Base-by-base conservation (phyloP, 805 yeast genomes). In the Millerozyma acaciae region DNA sequence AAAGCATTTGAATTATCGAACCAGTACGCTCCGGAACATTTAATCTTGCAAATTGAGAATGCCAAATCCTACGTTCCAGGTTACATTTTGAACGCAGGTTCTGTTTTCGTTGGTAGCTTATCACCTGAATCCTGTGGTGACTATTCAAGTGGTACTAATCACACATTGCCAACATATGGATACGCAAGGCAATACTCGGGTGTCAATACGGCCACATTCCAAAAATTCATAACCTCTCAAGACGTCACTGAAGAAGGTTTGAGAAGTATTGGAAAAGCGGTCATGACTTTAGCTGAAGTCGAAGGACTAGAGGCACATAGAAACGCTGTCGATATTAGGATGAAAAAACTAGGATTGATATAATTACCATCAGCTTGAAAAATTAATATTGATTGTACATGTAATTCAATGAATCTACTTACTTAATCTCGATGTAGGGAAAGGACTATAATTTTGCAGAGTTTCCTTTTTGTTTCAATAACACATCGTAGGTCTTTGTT, bases 61-160 rank as follows among this genome's bases (percentile, higher is more conserved):
- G 97, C 98, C 8, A 65, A 75, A 33, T 59, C 65, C 25, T 84
- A 73, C 53, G 90, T 93, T 26, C 73, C 73, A 8, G 70, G 75
- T 19, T 63, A 73, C 44, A 89, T 93, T 21, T 82, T 84, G 43
- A 81, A 93, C 56, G 99, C 99, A 5, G 98, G 99, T 24, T 83
- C 95, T 20, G 93, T 93, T 16, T 93, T 93, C 53, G 97, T 93
- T 35, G 99, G 99, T 28, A 83, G 90, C 4, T 84, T 84, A 59
- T 84, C 96, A 2, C 98, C 99, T 32, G 99, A 93, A 60, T 84
- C 95, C 3, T 89, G 97, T 60, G 99, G 99, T 53, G 99, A 93
- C 65, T 93, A 93, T 66, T 89, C 97, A 0, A 77, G 89, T 40
- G 99, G 99, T 57, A 93, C 99, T 4, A 93, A 93, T 72, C 99